Base-by-base conservation (phyloP, 371 early-diverging fungal genomes). In the Mucor plumbeus region DNA sequence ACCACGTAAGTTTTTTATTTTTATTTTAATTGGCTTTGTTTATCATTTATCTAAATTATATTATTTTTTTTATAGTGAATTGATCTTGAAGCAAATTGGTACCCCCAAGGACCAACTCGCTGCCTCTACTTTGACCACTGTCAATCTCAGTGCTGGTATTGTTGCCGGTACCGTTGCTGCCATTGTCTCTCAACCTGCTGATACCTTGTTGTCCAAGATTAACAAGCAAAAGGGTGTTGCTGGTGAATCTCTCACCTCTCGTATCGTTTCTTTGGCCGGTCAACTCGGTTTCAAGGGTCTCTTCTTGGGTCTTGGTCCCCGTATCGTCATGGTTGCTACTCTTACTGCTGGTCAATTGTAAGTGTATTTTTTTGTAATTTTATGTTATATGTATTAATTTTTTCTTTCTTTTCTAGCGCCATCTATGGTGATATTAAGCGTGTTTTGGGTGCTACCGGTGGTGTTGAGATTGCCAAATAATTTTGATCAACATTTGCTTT, bases 251-350 rank as follows among this genome's bases (percentile, higher is more conserved):
- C 75, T 84, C 66, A 79, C 77, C 58, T 81, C 88, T 68, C 86
- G 88, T 59, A 81, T 88, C 43, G 36, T 72, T 47, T 41, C 65
- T n/a, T 76, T 91, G 78, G 85, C 88, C 48, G 81, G 85, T 69
- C 86, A 89, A 64, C 80, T 90, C 38, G 91, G 91, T 63, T 67
- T 69, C 63, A 78, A 77, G 64, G 91, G 89, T 68, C 83, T 88
- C 47, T 91, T 89, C 84, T 71, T 87, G 64, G 92, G 92, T 65
- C 82, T 90, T 38, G 90, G 88, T 70, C 85, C 90, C 61, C 89
- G 92, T 88, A 84, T 89, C 81, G 87, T 91, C 79, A 91, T 91
- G 92, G 89, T 91, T 77, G 92, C 90, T 69, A 84, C 91, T 59
- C 84, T 90, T 68, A 90, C 91, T 66, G 88, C 92, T 68, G 85